phyloP scores from a whole-genome alignment of 345 rosid genomes.

The Hevea brasiliensis region DNA sequence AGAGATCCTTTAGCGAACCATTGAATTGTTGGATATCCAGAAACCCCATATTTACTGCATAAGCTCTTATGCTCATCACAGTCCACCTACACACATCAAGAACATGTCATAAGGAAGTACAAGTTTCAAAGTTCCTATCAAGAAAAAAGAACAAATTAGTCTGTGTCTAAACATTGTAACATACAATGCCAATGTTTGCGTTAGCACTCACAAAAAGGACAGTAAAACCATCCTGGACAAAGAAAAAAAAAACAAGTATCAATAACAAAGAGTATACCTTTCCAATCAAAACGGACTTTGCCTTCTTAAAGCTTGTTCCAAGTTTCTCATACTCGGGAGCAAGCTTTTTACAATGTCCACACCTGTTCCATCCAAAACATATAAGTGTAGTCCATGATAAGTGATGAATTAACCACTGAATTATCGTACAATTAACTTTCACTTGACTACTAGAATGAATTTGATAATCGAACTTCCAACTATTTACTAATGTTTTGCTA shows the following conservation, averaged over 20 bases:
- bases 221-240: background rate
- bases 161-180: background rate
- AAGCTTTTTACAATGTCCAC: conserved; percentile 99
- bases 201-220: background rate
- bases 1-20: conserved; percentile 98
- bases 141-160: background rate
- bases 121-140: background rate
- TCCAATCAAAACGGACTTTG: conserved; percentile 82
- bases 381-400: background rate
- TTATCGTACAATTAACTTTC: no score
- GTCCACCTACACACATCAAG: conserved; percentile 68
- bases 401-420: no score
- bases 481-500: no score
- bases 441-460: no score
- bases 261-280: conserved; percentile 49
- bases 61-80: conserved; percentile 94
- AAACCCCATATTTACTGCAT: conserved; percentile 87
- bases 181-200: background rate
- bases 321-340: conserved; percentile 97
- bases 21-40: conserved; percentile 92
- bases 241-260: background rate
- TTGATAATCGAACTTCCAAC: no score
- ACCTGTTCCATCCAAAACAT: conserved; percentile 45
- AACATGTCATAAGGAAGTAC: background rate
- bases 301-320: conserved; percentile 85